Conservation (phyloP, 2,329 filamentous ascomycete species). For the Plectosphaerella sp. region DNA sequence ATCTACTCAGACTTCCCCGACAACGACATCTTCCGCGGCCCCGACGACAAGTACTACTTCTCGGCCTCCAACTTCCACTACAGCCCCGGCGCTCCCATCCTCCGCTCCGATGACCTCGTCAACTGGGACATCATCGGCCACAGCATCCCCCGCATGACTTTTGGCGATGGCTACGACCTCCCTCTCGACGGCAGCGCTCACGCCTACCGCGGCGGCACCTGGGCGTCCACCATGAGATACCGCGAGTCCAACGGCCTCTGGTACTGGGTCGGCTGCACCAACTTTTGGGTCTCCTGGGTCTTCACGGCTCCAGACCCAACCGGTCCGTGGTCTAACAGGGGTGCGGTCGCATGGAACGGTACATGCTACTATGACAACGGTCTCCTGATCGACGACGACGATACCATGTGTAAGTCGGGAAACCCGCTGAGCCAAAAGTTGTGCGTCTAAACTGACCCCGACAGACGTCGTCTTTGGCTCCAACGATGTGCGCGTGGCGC, state of each 20-base stretch:
- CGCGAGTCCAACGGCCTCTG: constrained; percentile 41
- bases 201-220: constrained; percentile 50
- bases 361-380: constrained; percentile 55
- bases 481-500: constrained; percentile 42
- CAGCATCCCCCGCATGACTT: constrained; percentile 39
- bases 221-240: constrained; percentile 51
- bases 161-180: constrained; percentile 44
- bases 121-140: constrained; percentile 45
- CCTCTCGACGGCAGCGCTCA: constrained; percentile 23
- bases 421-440: too few species aligned
- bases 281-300: constrained; percentile 45
- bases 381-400: constrained; percentile 53
- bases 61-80: constrained; percentile 53
- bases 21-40: constrained; percentile 46
- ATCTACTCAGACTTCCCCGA: constrained; percentile 52
- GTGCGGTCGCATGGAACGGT: constrained; percentile 22
- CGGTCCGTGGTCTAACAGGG: constrained; percentile 36
- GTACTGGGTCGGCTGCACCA: constrained; percentile 56
- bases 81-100: constrained; percentile 50
- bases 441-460: too few species aligned
- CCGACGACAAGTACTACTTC: constrained; percentile 47
- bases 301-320: constrained; percentile 39
- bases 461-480: constrained; percentile 47
- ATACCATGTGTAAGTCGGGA: constrained; percentile 38
- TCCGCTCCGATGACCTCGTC: constrained; percentile 50